Evolutionary conservation across 768 basidiomycete genomes (phyloP), one percentile per base, ranked within the genome.

Genomic region (Trametes gibbosa): DNA sequence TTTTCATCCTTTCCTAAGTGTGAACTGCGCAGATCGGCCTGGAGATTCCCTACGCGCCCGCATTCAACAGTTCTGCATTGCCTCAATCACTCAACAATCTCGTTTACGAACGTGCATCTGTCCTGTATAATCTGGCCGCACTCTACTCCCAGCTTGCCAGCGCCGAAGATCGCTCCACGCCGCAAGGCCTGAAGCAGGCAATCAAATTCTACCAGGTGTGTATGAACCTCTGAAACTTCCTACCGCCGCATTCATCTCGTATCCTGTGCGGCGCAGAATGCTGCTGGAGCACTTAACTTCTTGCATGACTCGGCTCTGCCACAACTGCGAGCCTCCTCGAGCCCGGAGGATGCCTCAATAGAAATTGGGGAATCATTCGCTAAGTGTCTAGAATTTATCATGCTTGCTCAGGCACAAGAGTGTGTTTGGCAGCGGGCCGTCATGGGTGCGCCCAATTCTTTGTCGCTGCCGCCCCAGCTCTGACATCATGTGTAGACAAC

Each of bases 321-420:
- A 5, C 80, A 79, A 61, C 73, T 90, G 7, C 62, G 62, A 8
- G 61, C 65, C 1, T 74, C 79, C 21, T 70, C 81, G 0, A 73
- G 76, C 7, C 78, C 81, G 19, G 84, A 86, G 37, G 78, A 84
- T n/a, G 67, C 70, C 1, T 84, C 87, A 0, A 64, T 78, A 16
- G 96, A 98, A 69, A 79, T 97, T 25, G 81, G 86, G 0, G 73
- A 75, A 24, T 68, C 81, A 0, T 86, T 89, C 64, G 66, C 91
- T 23, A 77, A 76, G 47, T 79, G 84, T 25, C 68, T 97, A 42
- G 84, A 91, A 68, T 82, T 74, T 63, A 80, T 98, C 55, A 88
- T 93, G 84, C 80, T 95, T 5, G 94, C 94, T 0, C 93, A 98
- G 72, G 95, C 95, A 1, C 96, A 98, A 65, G 97, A 99, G 74